phyloP scores from a whole-genome alignment of 2,329 filamentous ascomycete species.

The Sclerotinia trifoliorum region DNA sequence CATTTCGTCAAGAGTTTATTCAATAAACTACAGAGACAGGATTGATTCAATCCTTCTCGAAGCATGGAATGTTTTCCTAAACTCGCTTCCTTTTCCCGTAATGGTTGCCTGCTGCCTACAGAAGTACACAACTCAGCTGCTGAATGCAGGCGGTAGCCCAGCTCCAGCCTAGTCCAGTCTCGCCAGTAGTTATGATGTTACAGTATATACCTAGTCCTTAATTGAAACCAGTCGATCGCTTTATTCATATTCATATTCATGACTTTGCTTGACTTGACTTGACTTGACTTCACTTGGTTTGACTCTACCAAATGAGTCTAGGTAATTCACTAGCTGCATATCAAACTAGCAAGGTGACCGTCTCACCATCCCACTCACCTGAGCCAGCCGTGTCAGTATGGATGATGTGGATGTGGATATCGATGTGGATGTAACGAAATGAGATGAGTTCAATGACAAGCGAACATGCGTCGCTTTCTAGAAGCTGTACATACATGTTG shows the following conservation, averaged over 20 bases:
- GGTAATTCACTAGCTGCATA: too few relatives aligned
- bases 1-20: not conserved
- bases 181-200: too few relatives aligned
- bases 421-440: not conserved
- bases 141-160: not conserved
- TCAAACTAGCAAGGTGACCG: too few relatives aligned
- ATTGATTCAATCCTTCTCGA: conserved; percentile 1
- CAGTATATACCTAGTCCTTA: too few relatives aligned
- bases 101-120: conserved; percentile 12
- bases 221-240: not conserved
- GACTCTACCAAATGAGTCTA: too few relatives aligned
- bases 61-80: not conserved
- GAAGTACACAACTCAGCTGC: not conserved
- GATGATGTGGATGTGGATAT: not conserved
- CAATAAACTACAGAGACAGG: not conserved
- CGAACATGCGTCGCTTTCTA: not conserved
- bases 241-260: conserved; percentile 7
- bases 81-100: not conserved
- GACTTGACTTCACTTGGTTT: not conserved
- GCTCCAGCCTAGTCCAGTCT: not conserved
- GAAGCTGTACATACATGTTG: too few relatives aligned
- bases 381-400: not conserved
- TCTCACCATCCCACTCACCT: not conserved
- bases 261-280: not conserved
- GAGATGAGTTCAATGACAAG: not conserved